Conservation (phyloP, 148 eudicot species). For the Rhododendron simsii region DNA sequence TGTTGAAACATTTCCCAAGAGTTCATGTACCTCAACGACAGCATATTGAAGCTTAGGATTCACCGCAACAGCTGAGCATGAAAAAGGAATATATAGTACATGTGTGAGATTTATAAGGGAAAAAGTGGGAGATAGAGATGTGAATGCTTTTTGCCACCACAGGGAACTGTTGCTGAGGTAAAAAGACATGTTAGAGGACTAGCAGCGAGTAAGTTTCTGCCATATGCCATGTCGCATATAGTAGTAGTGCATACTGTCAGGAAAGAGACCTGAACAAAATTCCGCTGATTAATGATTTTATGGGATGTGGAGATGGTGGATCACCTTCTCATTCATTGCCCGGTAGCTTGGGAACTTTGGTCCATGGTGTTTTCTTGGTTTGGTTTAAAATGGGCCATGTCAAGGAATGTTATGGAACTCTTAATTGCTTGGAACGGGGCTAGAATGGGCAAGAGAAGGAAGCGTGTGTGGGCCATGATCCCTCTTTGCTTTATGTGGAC, state of each 20-base stretch:
- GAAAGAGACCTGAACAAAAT: not conserved
- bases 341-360: too few relatives aligned
- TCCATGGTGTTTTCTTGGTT: too few relatives aligned
- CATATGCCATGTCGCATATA: not conserved
- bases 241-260: not conserved
- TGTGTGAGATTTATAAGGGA: not conserved
- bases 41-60: conserved; percentile 86
- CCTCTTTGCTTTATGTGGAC: too few relatives aligned
- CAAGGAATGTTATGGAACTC: too few relatives aligned
- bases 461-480: too few relatives aligned
- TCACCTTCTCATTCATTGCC: too few relatives aligned
- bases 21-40: conserved; percentile 57
- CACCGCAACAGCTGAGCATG: conserved; percentile 80
- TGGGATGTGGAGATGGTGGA: too few relatives aligned
- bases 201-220: not conserved
- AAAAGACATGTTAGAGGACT: not conserved
- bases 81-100: conserved; percentile 8
- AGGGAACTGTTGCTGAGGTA: not conserved
- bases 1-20: conserved; percentile 34
- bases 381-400: too few relatives aligned
- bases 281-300: not conserved
- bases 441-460: too few relatives aligned
- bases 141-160: not conserved
- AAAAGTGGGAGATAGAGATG: not conserved
- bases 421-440: too few relatives aligned